phyloP scores from a whole-genome alignment of 441 rosid genomes.

The Pelargonium exstipulatum region DNA sequence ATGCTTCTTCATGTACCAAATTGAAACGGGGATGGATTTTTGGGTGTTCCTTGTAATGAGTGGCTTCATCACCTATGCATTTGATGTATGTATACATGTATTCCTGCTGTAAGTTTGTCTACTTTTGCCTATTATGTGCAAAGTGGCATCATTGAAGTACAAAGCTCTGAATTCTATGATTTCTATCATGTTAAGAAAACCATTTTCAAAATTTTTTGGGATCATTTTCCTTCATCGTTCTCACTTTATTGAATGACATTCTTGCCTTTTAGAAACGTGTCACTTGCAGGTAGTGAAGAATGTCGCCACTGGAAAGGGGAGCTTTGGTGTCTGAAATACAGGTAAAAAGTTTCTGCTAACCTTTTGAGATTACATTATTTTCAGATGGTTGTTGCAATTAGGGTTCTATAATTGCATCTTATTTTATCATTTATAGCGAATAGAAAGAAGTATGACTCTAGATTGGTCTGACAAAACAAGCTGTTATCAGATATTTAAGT shows the following conservation, averaged over 20 bases:
- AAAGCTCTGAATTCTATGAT: neutral
- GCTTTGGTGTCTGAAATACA: neutral
- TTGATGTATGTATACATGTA: constrained; percentile 10
- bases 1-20: too few relatives aligned
- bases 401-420: neutral
- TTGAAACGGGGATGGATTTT: neutral
- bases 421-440: neutral
- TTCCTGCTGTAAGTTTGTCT: constrained; percentile 7
- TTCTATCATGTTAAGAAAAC: neutral
- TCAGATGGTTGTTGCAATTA: neutral
- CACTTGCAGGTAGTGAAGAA: neutral
- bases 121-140: neutral
- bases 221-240: neutral
- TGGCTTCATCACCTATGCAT: constrained; percentile 8
- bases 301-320: neutral
- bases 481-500: constrained; percentile 28
- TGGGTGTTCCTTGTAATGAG: neutral
- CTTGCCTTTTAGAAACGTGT: neutral
- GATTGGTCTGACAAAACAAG: constrained; percentile 22
- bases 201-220: too few relatives aligned
- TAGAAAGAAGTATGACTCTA: constrained; percentile 1
- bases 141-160: neutral
- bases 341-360: neutral
- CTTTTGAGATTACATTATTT: neutral
- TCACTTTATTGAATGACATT: neutral